Evolutionary conservation across 306 rosid genomes (phyloP).

Genomic region (Crataegus laevigata): DNA sequence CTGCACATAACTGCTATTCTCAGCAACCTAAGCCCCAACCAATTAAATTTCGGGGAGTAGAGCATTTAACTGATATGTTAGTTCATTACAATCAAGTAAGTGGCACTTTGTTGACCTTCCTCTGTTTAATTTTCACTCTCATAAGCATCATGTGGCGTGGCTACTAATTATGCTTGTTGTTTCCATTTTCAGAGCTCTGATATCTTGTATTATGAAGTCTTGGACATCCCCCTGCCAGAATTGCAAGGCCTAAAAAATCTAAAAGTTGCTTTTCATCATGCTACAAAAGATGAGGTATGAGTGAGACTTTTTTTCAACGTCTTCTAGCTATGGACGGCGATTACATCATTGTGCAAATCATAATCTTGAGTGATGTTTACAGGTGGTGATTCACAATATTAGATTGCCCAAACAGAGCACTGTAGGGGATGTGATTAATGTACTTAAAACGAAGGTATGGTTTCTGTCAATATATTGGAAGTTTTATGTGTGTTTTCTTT

Average conservation of each 20-base stretch:
- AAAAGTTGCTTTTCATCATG: slow-evolving; percentile 74
- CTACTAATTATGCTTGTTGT: slow-evolving; percentile 7
- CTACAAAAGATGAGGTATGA: slow-evolving; percentile 76
- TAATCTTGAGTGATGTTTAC: slow-evolving; percentile 19
- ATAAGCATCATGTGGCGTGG: background rate
- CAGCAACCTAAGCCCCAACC: slow-evolving; percentile 92
- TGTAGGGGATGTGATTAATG: slow-evolving; percentile 65
- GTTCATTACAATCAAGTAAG: slow-evolving; percentile 68
- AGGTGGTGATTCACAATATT: slow-evolving; percentile 70
- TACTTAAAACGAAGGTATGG: slow-evolving; percentile 58
- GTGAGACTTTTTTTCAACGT: background rate
- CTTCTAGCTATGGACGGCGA: background rate
- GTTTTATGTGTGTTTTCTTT: background rate
- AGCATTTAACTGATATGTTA: slow-evolving; percentile 73
- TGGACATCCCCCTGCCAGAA: slow-evolving; percentile 88
- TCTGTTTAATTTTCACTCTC: background rate
- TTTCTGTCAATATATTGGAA: background rate
- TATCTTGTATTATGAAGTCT: slow-evolving; percentile 64
- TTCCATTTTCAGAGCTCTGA: slow-evolving; percentile 56
- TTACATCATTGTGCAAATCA: background rate
- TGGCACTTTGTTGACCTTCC: slow-evolving; percentile 1
- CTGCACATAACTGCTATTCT: slow-evolving; percentile 83
- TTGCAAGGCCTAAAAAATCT: slow-evolving; percentile 67
- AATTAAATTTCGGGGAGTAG: slow-evolving; percentile 67
- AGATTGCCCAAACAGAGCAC: slow-evolving; percentile 74